Evolutionary conservation across 2,329 filamentous ascomycete genomes (phyloP).

Genomic region (Curvularia hawaiiensis): DNA sequence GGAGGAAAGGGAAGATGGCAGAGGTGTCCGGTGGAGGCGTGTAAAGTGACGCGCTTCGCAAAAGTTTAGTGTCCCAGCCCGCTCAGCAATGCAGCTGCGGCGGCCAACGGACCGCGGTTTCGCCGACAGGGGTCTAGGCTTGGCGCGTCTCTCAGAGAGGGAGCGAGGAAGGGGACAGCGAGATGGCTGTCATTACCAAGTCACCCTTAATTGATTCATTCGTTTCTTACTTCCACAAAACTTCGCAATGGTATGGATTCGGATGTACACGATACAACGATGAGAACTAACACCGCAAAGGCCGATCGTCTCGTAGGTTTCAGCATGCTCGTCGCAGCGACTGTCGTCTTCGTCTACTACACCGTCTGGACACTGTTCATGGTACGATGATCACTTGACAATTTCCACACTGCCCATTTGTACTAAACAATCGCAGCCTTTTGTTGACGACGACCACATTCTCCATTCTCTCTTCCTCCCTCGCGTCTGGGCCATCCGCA

Average conservation of each 20-base stretch:
- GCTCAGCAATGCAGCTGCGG: constrained; percentile 11
- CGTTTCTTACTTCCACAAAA: constrained; percentile 16
- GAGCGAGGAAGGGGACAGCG: constrained; percentile 23
- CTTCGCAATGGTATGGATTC: constrained; percentile 38
- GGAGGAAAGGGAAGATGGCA: constrained; percentile 1
- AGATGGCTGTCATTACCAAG: constrained; percentile 22
- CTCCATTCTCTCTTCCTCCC: constrained; percentile 95
- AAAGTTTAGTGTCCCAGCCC: constrained; percentile 31
- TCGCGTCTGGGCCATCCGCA: constrained; percentile 97
- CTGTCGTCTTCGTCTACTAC: constrained; percentile 85
- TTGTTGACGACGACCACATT: constrained; percentile 92
- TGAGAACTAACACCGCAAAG: constrained; percentile 56
- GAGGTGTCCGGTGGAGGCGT: constrained; percentile 7
- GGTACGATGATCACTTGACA: constrained; percentile 61
- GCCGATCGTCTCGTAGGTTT: constrained; percentile 86
- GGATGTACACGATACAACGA: neutral
- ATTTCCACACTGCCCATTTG: neutral
- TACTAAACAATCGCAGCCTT: constrained; percentile 67
- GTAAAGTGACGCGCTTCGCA: constrained; percentile 20
- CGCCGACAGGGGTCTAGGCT: constrained; percentile 21
- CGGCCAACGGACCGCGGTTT: constrained; percentile 26
- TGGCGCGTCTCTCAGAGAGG: constrained; percentile 13
- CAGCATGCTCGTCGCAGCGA: constrained; percentile 76
- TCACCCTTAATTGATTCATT: constrained; percentile 21
- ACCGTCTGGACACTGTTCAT: constrained; percentile 97